Evolutionary conservation across 371 early-diverging fungal genomes (phyloP).

Genomic region (Lichtheimia corymbifera): DNA sequence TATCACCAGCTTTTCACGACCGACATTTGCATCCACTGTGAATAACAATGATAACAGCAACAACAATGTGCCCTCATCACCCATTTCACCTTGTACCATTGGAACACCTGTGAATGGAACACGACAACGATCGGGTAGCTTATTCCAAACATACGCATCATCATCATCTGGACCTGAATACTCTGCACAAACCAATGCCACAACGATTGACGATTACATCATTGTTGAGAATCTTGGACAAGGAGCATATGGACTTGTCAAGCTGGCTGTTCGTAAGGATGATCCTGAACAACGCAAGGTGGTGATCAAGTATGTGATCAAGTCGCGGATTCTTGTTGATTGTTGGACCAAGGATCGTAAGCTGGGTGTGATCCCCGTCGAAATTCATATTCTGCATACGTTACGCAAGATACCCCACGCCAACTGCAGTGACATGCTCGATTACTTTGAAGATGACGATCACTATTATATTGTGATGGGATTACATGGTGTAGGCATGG

Average conservation of each 20-base stretch:
- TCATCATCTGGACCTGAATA: conserved; percentile 21
- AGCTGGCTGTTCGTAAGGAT: conserved; percentile 44
- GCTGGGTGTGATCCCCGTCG: conserved; percentile 68
- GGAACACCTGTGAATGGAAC: conserved; percentile 5
- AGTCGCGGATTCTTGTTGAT: conserved; percentile 70
- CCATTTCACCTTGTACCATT: conserved; percentile 15
- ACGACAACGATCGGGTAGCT: conserved; percentile 4
- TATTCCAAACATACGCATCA: background rate
- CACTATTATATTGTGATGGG: conserved; percentile 75
- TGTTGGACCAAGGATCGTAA: conserved; percentile 70
- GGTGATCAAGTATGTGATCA: conserved; percentile 79
- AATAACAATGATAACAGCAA: conserved; percentile 2
- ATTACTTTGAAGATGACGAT: conserved; percentile 69
- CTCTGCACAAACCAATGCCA: conserved; percentile 48
- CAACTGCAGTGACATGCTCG: conserved; percentile 63
- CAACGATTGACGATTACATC: conserved; percentile 60
- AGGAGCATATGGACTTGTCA: conserved; percentile 75
- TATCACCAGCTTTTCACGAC: conserved; percentile 22
- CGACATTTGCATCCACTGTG: conserved; percentile 11
- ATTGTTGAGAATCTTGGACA: conserved; percentile 67
- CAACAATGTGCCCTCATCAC: conserved; percentile 6
- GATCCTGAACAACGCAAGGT: conserved; percentile 48
- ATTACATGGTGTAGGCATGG: conserved; percentile 66
- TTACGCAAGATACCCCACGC: conserved; percentile 61
- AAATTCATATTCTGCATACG: conserved; percentile 70